Percentiles rank a stretch among this genome's conserved stretches.
Conservation (phyloP, 2,329 filamentous ascomycete genomes). For the Colletotrichum simmondsii region DNA sequence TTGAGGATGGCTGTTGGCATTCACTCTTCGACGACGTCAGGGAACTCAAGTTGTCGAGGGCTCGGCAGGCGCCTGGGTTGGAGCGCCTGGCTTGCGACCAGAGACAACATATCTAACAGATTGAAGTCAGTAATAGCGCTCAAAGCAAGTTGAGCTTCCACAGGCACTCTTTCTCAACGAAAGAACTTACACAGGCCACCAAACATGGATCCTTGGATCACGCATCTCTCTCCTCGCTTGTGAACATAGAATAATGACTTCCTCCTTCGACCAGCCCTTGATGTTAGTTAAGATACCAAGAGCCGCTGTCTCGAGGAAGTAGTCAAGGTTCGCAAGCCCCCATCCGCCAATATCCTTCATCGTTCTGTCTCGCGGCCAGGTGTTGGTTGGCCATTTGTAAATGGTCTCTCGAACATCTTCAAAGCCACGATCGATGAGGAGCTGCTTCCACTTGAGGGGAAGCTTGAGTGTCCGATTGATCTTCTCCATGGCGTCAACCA, state of each 20-base stretch:
- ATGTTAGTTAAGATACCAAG: slow-evolving; percentile 49
- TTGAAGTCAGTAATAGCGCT: neutral
- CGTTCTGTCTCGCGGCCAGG: slow-evolving; percentile 47
- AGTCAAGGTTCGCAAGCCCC: slow-evolving; percentile 43
- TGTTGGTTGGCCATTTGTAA: slow-evolving; percentile 49
- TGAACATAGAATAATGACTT: slow-evolving; percentile 40
- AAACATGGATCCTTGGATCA: slow-evolving; percentile 40
- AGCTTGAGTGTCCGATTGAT: slow-evolving; percentile 44
- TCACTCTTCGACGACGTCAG: neutral
- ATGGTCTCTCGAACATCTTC: slow-evolving; percentile 44
- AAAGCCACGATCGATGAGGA: slow-evolving; percentile 46
- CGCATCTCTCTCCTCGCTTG: slow-evolving; percentile 39
- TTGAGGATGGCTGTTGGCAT: neutral
- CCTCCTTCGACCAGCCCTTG: slow-evolving; percentile 47
- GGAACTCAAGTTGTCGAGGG: neutral
- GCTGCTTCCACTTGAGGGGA: slow-evolving; percentile 40
- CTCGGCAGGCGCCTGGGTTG: neutral
- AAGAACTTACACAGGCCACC: slow-evolving; percentile 36
- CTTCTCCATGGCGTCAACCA: slow-evolving; percentile 44
- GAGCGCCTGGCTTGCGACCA: slow-evolving; percentile 2
- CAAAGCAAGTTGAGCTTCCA: neutral
- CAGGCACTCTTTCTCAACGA: neutral
- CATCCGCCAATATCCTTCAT: slow-evolving; percentile 49
- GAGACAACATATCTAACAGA: slow-evolving; percentile 11
- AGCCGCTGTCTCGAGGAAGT: slow-evolving; percentile 47